phyloP scores from a whole-genome alignment of 805 yeast species.

The Kazachstania kunashirensis region DNA sequence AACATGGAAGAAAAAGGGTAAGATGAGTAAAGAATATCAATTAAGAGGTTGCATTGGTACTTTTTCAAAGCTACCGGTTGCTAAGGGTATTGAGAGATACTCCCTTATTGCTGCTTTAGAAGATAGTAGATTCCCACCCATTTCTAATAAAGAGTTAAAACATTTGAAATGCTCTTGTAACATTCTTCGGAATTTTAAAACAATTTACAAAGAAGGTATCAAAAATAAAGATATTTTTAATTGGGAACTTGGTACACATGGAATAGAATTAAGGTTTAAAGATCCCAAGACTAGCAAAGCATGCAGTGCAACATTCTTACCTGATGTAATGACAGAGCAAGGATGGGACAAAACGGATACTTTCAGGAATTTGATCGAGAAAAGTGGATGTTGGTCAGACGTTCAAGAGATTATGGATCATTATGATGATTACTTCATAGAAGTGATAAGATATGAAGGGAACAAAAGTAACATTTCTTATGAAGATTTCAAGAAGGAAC shows the following conservation, averaged over 20 bases:
- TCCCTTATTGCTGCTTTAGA: conserved; percentile 63
- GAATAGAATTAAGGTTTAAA: conserved; percentile 52
- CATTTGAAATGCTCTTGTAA: conserved; percentile 33
- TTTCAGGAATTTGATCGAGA: conserved; percentile 54
- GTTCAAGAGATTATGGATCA: conserved; percentile 29
- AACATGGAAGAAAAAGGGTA: conserved; percentile 56
- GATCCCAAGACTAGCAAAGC: conserved; percentile 28
- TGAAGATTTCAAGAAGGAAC: conserved; percentile 30
- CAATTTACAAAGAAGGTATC: conserved; percentile 37
- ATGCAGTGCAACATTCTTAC: conserved; percentile 74
- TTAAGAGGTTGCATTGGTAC: conserved; percentile 94
- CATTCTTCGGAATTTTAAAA: conserved; percentile 32
- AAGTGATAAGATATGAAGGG: conserved; percentile 49
- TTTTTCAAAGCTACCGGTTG: conserved; percentile 47
- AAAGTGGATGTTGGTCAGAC: conserved; percentile 45
- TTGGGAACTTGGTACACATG: conserved; percentile 81
- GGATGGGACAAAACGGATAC: conserved; percentile 66
- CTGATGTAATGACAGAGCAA: conserved; percentile 83
- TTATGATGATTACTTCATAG: conserved; percentile 27
- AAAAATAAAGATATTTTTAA: conserved; percentile 41
- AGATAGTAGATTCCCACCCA: conserved; percentile 70
- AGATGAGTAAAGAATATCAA: conserved; percentile 9
- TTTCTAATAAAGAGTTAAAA: conserved; percentile 44
- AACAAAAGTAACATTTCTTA: conserved; percentile 36
- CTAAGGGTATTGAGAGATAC: conserved; percentile 50